A percentile compares a stretch with the other conserved stretches of the same genome.
phyloP scores from a whole-genome alignment of 768 basidiomycete species.

The Tulasnella sp. region DNA sequence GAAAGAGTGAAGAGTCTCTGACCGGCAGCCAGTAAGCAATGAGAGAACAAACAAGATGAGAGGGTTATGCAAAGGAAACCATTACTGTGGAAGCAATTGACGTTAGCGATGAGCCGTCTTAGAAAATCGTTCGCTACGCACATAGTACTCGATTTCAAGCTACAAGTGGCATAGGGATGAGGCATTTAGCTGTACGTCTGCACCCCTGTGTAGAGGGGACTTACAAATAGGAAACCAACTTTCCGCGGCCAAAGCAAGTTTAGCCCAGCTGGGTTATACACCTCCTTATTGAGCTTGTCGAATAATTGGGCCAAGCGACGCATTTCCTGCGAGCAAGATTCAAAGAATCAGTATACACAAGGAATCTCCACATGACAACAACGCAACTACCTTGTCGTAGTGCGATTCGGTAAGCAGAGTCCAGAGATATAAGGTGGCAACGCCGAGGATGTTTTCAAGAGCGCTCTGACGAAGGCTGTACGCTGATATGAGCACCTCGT shows the following conservation, averaged over 20 bases:
- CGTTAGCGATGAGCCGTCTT: background rate
- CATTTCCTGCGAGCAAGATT: slow-evolving; percentile 61
- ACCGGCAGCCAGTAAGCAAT: background rate
- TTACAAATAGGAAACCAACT: slow-evolving; percentile 85
- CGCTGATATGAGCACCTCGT: slow-evolving; percentile 78
- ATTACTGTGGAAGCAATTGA: background rate
- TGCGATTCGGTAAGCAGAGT: slow-evolving; percentile 60
- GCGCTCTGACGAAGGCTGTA: slow-evolving; percentile 66
- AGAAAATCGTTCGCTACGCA: background rate
- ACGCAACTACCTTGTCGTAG: slow-evolving; percentile 62
- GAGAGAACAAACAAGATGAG: background rate
- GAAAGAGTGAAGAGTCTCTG: background rate
- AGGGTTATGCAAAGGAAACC: background rate
- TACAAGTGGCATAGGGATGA: slow-evolving; percentile 30
- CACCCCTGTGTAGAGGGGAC: slow-evolving; percentile 29
- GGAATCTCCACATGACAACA: background rate
- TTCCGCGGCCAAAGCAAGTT: slow-evolving; percentile 78
- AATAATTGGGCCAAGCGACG: slow-evolving; percentile 52
- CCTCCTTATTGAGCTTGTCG: slow-evolving; percentile 54
- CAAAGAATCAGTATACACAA: background rate
- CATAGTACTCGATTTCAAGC: slow-evolving; percentile 93
- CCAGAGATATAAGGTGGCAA: slow-evolving; percentile 75
- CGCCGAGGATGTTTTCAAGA: slow-evolving; percentile 69
- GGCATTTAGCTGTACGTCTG: background rate
- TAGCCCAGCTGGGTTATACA: slow-evolving; percentile 82